Percentiles rank a stretch among this genome's conserved stretches.
phyloP scores from a whole-genome alignment of 441 rosid genomes.

The Mallotus japonicus region DNA sequence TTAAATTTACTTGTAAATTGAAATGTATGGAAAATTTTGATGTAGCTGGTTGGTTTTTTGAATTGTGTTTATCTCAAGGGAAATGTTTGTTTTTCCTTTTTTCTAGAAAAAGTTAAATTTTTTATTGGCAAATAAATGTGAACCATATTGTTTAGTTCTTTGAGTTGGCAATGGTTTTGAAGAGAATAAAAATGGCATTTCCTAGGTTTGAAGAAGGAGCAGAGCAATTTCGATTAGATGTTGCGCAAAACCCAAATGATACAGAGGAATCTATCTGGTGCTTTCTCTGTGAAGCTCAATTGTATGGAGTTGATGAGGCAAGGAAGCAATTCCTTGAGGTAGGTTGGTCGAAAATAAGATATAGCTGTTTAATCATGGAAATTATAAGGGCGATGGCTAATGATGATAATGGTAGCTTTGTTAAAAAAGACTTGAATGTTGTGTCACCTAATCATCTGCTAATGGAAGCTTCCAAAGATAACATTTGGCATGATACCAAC shows the following conservation, averaged over 20 bases:
- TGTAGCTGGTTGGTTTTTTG: background rate
- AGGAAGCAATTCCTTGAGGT: constrained; percentile 73
- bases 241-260: constrained; percentile 87
- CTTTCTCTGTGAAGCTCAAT: constrained; percentile 76
- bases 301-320: constrained; percentile 63
- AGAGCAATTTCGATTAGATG: constrained; percentile 50
- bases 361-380: background rate
- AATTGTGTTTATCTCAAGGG: background rate
- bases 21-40: background rate
- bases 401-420: background rate
- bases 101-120: background rate
- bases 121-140: background rate
- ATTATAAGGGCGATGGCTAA: background rate
- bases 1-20: background rate
- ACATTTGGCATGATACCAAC: background rate
- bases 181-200: constrained; percentile 12
- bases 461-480: background rate
- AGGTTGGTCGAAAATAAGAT: background rate
- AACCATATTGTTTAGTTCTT: background rate
- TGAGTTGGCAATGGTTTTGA: background rate
- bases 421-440: background rate
- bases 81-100: too few species aligned
- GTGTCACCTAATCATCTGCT: background rate
- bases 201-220: constrained; percentile 31
- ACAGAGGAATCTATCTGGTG: constrained; percentile 97